Percentiles rank a stretch among this genome's conserved stretches.
These are phyloP conservation scores for Diaporthe vexans DNA, from an alignment of 2,329 filamentous ascomycete species.

Conservation along the genomic window DNA sequence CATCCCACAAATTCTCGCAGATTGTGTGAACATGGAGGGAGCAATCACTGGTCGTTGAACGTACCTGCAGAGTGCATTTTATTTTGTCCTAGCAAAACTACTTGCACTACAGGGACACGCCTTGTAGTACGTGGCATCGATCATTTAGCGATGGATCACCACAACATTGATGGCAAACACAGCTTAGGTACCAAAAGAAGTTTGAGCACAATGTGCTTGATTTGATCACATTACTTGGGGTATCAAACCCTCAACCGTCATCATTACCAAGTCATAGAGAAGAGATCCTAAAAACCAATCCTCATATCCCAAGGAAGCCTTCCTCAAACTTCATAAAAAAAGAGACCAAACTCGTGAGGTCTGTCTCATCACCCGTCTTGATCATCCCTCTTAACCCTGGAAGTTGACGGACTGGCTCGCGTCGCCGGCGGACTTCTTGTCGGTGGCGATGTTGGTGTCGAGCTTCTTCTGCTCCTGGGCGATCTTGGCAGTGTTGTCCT, in stretches of 20 bases:
- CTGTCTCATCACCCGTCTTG: background rate
- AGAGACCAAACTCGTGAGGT: background rate
- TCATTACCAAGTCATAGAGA: conserved; percentile 24
- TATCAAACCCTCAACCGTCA: conserved; percentile 36
- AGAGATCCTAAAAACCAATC: background rate
- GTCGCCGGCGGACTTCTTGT: conserved; percentile 53
- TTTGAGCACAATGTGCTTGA: background rate
- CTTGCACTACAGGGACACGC: background rate
- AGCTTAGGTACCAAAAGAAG: background rate
- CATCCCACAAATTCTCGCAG: background rate
- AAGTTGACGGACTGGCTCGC: conserved; percentile 55
- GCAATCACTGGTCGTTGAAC: too few relatives aligned
- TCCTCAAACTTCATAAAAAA: background rate
- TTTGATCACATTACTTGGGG: conserved; percentile 28
- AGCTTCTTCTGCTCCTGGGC: conserved; percentile 65
- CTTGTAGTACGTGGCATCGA: background rate
- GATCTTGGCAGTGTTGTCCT: conserved; percentile 59
- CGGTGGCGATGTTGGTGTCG: conserved; percentile 63
- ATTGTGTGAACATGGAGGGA: too few relatives aligned
- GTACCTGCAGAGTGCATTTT: background rate
- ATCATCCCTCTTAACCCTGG: conserved; percentile 43
- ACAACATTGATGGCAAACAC: background rate
- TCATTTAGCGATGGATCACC: background rate
- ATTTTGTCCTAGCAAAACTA: background rate
- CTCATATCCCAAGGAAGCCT: background rate